A percentile compares a stretch with the other conserved stretches of the same genome.
phyloP scores from a whole-genome alignment of 208 protist species.

The Leishmania turanica region DNA sequence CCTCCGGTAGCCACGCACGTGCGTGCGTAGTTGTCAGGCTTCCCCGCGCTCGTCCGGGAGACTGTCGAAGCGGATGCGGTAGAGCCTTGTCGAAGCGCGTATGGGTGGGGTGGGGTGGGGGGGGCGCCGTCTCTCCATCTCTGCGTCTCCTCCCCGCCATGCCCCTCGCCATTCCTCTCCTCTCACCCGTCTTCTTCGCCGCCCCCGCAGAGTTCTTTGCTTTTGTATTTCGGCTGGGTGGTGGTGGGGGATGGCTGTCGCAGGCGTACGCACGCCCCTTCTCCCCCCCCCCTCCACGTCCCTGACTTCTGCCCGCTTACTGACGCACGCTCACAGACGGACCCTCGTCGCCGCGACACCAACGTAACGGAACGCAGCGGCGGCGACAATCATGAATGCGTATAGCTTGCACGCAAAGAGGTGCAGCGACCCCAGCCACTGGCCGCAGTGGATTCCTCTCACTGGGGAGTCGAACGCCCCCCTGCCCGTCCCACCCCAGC shows the following conservation, averaged over 20 bases:
- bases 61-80: not conserved
- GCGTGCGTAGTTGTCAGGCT: not conserved
- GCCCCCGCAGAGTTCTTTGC: not conserved
- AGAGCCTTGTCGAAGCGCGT: not conserved
- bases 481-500: not conserved
- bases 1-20: not conserved
- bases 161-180: not conserved
- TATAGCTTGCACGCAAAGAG: not conserved
- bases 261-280: not conserved
- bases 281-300: not conserved
- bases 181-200: not conserved
- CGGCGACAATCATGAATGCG: not conserved
- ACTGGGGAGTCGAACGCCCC: not conserved
- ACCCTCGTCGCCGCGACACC: not conserved
- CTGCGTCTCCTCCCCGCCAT: not conserved
- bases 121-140: not conserved
- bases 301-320: not conserved
- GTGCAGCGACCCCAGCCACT: conserved; percentile 4
- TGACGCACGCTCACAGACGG: not conserved
- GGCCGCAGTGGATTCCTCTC: conserved; percentile 13
- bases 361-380: too few species aligned
- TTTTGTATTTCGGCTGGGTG: not conserved
- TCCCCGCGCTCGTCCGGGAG: not conserved
- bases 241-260: not conserved
- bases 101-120: too few species aligned